Evolutionary conservation across 2,329 filamentous ascomycete genomes (phyloP).

Genomic region (Aspergillus neoniger): DNA sequence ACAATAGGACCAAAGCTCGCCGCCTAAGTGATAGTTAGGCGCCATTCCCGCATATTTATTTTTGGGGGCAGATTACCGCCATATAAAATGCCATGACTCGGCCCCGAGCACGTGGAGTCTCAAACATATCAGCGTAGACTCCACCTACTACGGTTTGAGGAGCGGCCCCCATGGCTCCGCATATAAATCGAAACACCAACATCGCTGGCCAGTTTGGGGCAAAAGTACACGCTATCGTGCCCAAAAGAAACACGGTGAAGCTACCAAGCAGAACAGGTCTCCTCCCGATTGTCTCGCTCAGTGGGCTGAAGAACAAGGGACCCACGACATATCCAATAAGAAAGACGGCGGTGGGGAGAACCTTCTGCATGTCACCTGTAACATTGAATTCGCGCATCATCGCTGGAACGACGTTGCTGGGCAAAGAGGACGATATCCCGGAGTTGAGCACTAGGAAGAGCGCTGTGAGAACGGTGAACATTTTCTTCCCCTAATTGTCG

Average conservation of each 20-base stretch:
- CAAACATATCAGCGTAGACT: constrained; percentile 50
- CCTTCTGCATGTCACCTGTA: constrained; percentile 32
- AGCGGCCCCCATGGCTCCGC: constrained; percentile 43
- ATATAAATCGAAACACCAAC: constrained; percentile 47
- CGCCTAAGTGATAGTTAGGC: constrained; percentile 19
- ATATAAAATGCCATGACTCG: constrained; percentile 45
- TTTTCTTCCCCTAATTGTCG: constrained; percentile 22
- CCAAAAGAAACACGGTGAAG: constrained; percentile 47
- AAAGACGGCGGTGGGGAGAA: constrained; percentile 40
- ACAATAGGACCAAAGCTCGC: constrained; percentile 45
- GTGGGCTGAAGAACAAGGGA: constrained; percentile 44
- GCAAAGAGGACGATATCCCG: constrained; percentile 40
- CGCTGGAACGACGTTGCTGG: constrained; percentile 41
- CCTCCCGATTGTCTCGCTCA: constrained; percentile 47
- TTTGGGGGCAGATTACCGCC: constrained; percentile 28
- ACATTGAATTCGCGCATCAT: constrained; percentile 38
- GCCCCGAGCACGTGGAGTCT: constrained; percentile 40
- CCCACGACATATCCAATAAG: constrained; percentile 44
- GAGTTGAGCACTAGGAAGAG: constrained; percentile 40
- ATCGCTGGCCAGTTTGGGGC: constrained; percentile 45
- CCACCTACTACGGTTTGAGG: constrained; percentile 50
- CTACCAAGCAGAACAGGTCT: constrained; percentile 50
- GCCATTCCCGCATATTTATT: background rate
- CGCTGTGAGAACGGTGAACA: constrained; percentile 30
- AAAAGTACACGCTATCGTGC: constrained; percentile 46